A percentile compares a stretch with the other conserved stretches of the same genome.
Evolutionary conservation across 495 filamentous ascomycete genomes (phyloP).

Genomic region (Penicillium cosmopolitanum): DNA sequence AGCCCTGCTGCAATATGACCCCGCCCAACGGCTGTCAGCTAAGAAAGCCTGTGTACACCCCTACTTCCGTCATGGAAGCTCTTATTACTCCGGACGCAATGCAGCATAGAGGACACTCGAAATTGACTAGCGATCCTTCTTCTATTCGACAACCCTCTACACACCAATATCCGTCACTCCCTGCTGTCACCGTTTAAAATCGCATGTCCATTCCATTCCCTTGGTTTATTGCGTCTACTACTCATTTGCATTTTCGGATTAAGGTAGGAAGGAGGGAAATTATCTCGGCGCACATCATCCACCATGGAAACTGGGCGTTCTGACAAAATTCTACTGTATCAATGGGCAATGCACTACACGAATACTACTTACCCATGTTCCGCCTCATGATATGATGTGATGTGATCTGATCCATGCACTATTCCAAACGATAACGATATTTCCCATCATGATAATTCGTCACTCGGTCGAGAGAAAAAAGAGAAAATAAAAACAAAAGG

Average conservation of each 20-base stretch:
- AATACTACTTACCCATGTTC: too few relatives aligned
- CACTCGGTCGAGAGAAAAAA: too few relatives aligned
- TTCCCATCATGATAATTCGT: too few relatives aligned
- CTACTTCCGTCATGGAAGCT: conserved; percentile 79
- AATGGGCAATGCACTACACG: not conserved
- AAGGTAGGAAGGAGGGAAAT: not conserved
- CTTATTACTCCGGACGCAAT: conserved; percentile 52
- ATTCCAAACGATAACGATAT: too few relatives aligned
- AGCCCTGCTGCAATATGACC: conserved; percentile 88
- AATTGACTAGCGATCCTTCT: not conserved
- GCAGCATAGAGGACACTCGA: not conserved
- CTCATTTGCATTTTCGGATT: not conserved
- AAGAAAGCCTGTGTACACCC: conserved; percentile 93
- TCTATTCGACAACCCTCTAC: not conserved
- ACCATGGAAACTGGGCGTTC: not conserved
- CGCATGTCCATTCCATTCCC: not conserved
- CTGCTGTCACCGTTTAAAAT: not conserved
- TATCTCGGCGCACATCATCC: too few relatives aligned
- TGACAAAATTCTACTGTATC: not conserved
- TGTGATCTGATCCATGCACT: too few relatives aligned
- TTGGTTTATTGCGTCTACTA: not conserved
- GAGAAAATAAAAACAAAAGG: too few relatives aligned
- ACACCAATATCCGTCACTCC: not conserved
- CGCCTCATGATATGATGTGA: too few relatives aligned
- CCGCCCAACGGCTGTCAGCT: conserved; percentile 87